phyloP scores from a whole-genome alignment of 2,329 filamentous ascomycete genomes.

The Colletotrichum viniferum region DNA sequence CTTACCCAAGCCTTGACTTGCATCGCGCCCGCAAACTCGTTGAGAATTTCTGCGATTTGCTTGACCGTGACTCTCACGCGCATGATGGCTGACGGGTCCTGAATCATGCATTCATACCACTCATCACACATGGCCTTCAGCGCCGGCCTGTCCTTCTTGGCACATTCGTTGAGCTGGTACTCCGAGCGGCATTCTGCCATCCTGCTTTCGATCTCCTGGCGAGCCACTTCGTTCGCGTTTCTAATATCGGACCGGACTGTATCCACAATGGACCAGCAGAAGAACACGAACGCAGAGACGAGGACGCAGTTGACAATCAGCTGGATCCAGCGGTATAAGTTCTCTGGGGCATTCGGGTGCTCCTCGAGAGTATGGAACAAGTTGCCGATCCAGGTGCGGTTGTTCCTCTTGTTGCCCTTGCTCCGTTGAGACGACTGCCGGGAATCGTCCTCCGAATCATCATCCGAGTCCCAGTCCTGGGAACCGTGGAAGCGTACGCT shows the following conservation, averaged over 20 bases:
- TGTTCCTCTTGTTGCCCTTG: constrained; percentile 21
- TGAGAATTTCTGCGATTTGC: constrained; percentile 91
- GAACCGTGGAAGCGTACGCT: constrained; percentile 50
- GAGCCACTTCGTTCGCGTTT: constrained; percentile 71
- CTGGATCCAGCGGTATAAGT: constrained; percentile 64
- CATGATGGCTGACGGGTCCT: constrained; percentile 79
- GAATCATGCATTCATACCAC: constrained; percentile 89
- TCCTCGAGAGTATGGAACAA: constrained; percentile 58
- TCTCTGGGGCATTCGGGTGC: constrained; percentile 63
- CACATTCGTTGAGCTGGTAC: constrained; percentile 79
- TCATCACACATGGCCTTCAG: constrained; percentile 74
- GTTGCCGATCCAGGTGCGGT: constrained; percentile 41
- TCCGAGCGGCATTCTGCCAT: constrained; percentile 76
- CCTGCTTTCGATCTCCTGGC: constrained; percentile 71
- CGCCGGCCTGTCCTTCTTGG: constrained; percentile 68
- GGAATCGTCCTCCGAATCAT: constrained; percentile 52
- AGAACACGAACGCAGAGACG: constrained; percentile 61
- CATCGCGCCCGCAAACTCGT: constrained; percentile 90
- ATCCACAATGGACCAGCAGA: constrained; percentile 67
- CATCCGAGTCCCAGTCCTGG: constrained; percentile 48
- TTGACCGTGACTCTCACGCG: constrained; percentile 81
- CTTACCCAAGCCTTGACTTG: constrained; percentile 75
- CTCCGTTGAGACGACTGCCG: constrained; percentile 11
- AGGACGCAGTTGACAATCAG: constrained; percentile 69
- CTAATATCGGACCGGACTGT: constrained; percentile 78